A percentile compares a stretch with the other conserved stretches of the same genome.
Conservation (phyloP, 768 basidiomycete genomes). For the Paxillus ammoniavirescens region DNA sequence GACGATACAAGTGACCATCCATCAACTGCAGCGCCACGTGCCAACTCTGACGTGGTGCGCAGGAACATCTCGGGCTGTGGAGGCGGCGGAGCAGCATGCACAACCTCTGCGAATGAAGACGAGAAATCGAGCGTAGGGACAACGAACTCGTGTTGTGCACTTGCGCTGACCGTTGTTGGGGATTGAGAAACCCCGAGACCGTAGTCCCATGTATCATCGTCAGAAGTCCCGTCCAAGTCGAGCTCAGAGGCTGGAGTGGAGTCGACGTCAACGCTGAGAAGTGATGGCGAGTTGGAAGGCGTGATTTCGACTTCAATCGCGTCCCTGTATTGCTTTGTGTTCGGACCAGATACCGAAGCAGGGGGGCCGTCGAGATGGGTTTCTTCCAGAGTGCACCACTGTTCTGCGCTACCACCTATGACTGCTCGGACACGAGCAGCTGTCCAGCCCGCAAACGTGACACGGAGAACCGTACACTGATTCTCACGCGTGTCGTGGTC, state of each 20-base stretch:
- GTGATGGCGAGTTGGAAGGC: not conserved
- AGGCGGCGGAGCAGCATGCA: slow-evolving; percentile 1
- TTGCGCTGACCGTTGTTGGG: slow-evolving; percentile 31
- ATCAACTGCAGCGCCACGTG: slow-evolving; percentile 6
- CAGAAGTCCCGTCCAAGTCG: slow-evolving; percentile 2
- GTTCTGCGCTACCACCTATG: slow-evolving; percentile 67
- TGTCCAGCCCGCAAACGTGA: slow-evolving; percentile 76
- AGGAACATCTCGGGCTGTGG: slow-evolving; percentile 19
- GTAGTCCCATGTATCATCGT: slow-evolving; percentile 1
- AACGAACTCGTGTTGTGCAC: slow-evolving; percentile 67
- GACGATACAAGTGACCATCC: slow-evolving; percentile 1
- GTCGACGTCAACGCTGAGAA: slow-evolving; percentile 9
- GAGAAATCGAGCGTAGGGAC: slow-evolving; percentile 79
- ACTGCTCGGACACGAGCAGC: slow-evolving; percentile 60
- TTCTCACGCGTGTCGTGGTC: slow-evolving; percentile 35
- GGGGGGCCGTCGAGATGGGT: slow-evolving; percentile 19
- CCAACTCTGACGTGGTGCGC: slow-evolving; percentile 23
- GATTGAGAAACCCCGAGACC: slow-evolving; percentile 11
- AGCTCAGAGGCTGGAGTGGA: slow-evolving; percentile 7
- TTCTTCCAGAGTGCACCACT: slow-evolving; percentile 78
- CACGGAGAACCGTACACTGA: slow-evolving; percentile 62
- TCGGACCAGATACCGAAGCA: not conserved
- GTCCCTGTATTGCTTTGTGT: slow-evolving; percentile 2
- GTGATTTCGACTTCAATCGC: not conserved
- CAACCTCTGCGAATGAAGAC: slow-evolving; percentile 35